Base-by-base conservation (phyloP, 805 yeast species). In the Huiozyma sinensis region DNA sequence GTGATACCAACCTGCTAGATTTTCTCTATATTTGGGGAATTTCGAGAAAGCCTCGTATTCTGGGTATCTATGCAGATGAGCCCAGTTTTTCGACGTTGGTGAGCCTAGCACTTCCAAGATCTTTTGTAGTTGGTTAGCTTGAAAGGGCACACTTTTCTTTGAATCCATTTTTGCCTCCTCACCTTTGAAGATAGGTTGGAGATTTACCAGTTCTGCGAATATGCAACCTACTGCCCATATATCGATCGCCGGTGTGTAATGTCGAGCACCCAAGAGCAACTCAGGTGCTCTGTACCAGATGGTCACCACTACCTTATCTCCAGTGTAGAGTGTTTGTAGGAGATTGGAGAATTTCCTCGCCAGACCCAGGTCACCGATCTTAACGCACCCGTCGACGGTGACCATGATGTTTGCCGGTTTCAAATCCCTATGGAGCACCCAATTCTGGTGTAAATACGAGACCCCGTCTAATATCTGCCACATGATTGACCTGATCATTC, bases 331-430 rank as follows among this genome's bases (percentile, higher is more conserved):
- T 17, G 92, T 79, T 56, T 89, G 97, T 36, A 89, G 63, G 31
- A 94, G 90, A 55, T 87, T 84, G 50, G 81, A 82, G 65, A 88
- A 89, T 54, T 83, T 77, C 47, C 97, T 71, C 0, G 96, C 96
- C 33, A 89, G 68, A 1, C 97, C 97, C 52, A 89, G 71, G 66
- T 90, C 98, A 24, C 97, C 98, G 48, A 90, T 89, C 62, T 92
- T 92, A 13, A 90, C 92, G n/a, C 79, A 77, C 0, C 98, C 98
- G 46, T 75, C 77, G 7, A 80, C 73, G 0, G 95, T 79, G 0
- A 90, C 95, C 97, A 90, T 92, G 51, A 92, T 90, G 64, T 90
- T 90, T 2, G 98, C 98, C 1, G 99, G 99, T 57, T 92, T 92
- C 50, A 92, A 71, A 64, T 92, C 99, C 49, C 99, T 72, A 64